Evolutionary conservation across 2,329 filamentous ascomycete genomes (phyloP), one percentile per base, ranked within the genome.

Genomic region (Escovopsis weberi): DNA sequence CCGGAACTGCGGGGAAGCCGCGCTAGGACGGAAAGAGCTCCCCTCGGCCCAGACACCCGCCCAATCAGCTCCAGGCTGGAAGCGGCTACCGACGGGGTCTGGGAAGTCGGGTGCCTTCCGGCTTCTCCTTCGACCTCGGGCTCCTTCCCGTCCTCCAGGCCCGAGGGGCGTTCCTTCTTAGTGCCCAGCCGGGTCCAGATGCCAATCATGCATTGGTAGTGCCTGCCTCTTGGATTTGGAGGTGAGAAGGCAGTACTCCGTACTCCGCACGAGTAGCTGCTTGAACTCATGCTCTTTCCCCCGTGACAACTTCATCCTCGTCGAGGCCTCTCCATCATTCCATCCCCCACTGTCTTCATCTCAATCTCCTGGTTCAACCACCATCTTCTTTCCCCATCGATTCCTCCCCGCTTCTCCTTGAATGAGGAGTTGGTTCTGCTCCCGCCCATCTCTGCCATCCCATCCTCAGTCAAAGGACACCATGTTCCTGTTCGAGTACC

Each of bases 401-500:
- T 23, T 6, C 6, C 23, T 23, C 23, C 23, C 23, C 23, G 23
- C 23, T 23, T 4, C 23, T 23, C 23, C 23, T 23, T 23, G 33
- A 34, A 34, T 34, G 33, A 5, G 33, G 33, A 23, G 23, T 34
- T 34, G 33, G 33, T 2, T 9, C 33, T 12, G 33, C 10, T 23
- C 35, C 19, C 35, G n/a, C 35, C 12, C 5, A 11, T 19, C n/a
- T 37, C 35, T 37, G 10, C 12, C 35, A 18, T 37, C 35, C 35
- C 35, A 11, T 18, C 4, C 15, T 19, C 10, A 5, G 12, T 6
- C 26, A 10, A 12, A 12, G 28, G 38, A 26, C 41, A 41, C 39
- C 39, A 68, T 66, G 62, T 59, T 64, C 30, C 63, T 68, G 47
- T 58, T 69, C 35, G 65, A 69, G 46, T 86, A 85, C 55, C 69